These are phyloP conservation scores for Metarhizium humberi DNA, from an alignment of 2,329 filamentous ascomycete genomes.

Conservation along the genomic window DNA sequence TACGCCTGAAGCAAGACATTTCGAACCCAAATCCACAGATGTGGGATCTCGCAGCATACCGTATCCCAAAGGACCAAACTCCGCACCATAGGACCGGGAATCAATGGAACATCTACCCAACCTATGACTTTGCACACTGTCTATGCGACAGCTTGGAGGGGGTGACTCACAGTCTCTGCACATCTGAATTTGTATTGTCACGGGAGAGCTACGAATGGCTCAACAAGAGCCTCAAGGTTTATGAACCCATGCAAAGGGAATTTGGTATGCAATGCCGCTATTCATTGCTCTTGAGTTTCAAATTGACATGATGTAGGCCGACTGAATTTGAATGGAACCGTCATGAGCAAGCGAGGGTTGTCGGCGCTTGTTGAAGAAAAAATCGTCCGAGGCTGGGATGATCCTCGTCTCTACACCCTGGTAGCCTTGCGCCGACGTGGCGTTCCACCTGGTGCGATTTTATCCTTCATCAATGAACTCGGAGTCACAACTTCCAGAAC, in stretches of 20 bases:
- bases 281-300: background rate
- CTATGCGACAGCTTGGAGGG: slow-evolving; percentile 81
- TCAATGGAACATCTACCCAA: slow-evolving; percentile 89
- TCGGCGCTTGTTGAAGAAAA: slow-evolving; percentile 66
- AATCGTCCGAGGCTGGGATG: slow-evolving; percentile 79
- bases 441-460: slow-evolving; percentile 77
- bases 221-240: slow-evolving; percentile 70
- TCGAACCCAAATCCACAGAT: slow-evolving; percentile 70
- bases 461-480: slow-evolving; percentile 83
- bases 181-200: slow-evolving; percentile 79
- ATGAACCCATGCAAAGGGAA: slow-evolving; percentile 79
- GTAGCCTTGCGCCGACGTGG: slow-evolving; percentile 76
- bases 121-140: slow-evolving; percentile 88
- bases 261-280: slow-evolving; percentile 27
- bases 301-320: slow-evolving; percentile 18
- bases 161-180: slow-evolving; percentile 59
- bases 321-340: slow-evolving; percentile 67
- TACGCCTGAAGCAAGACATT: slow-evolving; percentile 83
- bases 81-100: slow-evolving; percentile 54
- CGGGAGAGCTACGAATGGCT: slow-evolving; percentile 86
- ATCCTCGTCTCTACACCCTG: slow-evolving; percentile 81
- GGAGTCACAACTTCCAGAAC: slow-evolving; percentile 78
- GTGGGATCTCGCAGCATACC: slow-evolving; percentile 89
- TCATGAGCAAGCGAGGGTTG: slow-evolving; percentile 80
- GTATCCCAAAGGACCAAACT: slow-evolving; percentile 53